Evolutionary conservation across 495 filamentous ascomycete species (phyloP).

Genomic region (Aspergillus cristatus): DNA sequence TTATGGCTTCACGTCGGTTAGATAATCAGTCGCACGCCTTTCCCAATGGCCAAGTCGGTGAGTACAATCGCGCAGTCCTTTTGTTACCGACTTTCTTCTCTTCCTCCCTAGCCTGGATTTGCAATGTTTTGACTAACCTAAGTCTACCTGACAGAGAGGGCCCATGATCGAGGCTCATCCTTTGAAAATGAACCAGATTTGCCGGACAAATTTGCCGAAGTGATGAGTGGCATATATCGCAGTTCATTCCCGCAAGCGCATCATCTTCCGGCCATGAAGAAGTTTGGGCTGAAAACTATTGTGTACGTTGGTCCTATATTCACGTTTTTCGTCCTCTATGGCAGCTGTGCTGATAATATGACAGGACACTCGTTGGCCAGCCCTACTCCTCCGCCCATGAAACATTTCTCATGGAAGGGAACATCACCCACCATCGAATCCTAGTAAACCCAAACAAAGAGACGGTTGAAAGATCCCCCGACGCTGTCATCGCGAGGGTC

Average conservation of each 20-base stretch:
- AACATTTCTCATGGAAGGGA: slow-evolving; percentile 49
- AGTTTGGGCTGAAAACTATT: slow-evolving; percentile 61
- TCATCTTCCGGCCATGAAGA: slow-evolving; percentile 55
- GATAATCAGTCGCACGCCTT: too few species aligned
- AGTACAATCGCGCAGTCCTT: too few species aligned
- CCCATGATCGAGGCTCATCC: neutral
- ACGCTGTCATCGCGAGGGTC: slow-evolving; percentile 52
- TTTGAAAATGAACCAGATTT: slow-evolving; percentile 14
- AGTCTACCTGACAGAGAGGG: too few species aligned
- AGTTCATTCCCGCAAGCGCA: slow-evolving; percentile 59
- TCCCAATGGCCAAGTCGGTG: too few species aligned
- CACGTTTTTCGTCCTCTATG: neutral
- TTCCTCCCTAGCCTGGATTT: too few species aligned
- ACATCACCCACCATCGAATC: slow-evolving; percentile 60
- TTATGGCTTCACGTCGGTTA: too few species aligned
- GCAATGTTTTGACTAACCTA: too few species aligned
- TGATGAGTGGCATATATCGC: slow-evolving; percentile 62
- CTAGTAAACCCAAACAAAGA: slow-evolving; percentile 74
- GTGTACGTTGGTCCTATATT: slow-evolving; percentile 44
- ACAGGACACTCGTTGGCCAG: slow-evolving; percentile 67
- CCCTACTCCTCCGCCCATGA: slow-evolving; percentile 47
- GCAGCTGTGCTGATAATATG: slow-evolving; percentile 2
- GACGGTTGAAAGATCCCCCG: slow-evolving; percentile 34
- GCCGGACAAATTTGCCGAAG: slow-evolving; percentile 58
- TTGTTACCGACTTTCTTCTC: too few species aligned